Conservation (phyloP, 2,329 filamentous ascomycete species). For the Aquanectria penicillioides region DNA sequence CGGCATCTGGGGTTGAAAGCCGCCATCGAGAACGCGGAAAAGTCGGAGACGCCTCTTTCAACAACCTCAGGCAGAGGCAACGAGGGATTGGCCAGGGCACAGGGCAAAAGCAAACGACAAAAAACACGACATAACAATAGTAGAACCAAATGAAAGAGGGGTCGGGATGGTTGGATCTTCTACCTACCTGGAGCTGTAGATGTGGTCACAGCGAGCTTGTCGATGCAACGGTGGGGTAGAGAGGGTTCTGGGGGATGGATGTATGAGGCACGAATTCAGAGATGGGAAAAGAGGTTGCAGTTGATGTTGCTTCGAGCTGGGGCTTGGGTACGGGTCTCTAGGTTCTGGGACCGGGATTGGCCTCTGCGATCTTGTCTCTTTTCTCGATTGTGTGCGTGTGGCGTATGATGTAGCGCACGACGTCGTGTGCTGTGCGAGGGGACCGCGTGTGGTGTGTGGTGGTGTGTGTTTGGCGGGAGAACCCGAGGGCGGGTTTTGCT, state of each 20-base stretch:
- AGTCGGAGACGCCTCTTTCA: too few relatives aligned
- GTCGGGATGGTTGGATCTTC: background rate
- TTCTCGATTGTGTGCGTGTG: slow-evolving; percentile 3
- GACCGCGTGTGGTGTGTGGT: background rate
- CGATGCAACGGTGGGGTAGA: slow-evolving; percentile 13
- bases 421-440: background rate
- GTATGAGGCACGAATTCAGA: too few relatives aligned
- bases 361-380: slow-evolving; percentile 1
- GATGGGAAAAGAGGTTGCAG: slow-evolving; percentile 15
- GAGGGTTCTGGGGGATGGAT: background rate
- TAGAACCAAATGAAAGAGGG: too few relatives aligned
- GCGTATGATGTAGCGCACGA: background rate
- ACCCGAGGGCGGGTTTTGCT: slow-evolving; percentile 36
- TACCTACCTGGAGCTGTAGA: background rate
- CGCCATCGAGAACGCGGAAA: too few relatives aligned
- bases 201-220: slow-evolving; percentile 3
- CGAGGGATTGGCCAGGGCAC: too few relatives aligned
- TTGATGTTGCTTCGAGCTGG: background rate
- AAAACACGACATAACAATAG: too few relatives aligned
- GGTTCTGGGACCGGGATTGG: background rate
- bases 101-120: too few relatives aligned
- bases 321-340: background rate
- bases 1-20: background rate
- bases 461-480: slow-evolving; percentile 37
- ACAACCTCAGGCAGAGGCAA: too few relatives aligned